phyloP scores from a whole-genome alignment of 495 filamentous ascomycete species.

The Venustampulla echinocandica region DNA sequence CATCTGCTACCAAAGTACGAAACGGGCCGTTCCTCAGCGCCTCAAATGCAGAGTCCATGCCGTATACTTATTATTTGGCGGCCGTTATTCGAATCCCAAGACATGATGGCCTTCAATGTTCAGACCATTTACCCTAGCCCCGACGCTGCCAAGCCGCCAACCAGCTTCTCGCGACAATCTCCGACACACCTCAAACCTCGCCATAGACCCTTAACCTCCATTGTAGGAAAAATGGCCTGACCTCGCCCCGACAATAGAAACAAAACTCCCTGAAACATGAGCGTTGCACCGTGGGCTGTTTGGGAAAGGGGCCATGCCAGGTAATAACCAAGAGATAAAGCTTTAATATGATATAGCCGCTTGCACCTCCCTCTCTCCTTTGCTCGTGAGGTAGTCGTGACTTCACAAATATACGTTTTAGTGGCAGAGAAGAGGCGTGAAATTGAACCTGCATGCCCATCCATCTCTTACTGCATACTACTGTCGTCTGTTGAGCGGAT shows the following conservation, averaged over 20 bases:
- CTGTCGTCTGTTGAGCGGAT: not conserved
- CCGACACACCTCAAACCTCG: slow-evolving; percentile 11
- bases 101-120: too few species aligned
- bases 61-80: too few species aligned
- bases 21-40: not conserved
- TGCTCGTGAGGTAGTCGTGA: not conserved
- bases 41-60: not conserved
- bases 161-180: not conserved
- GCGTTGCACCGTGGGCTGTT: too few species aligned
- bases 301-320: too few species aligned
- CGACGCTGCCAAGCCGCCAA: too few species aligned
- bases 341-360: not conserved
- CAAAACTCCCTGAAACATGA: too few species aligned
- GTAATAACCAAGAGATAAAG: too few species aligned
- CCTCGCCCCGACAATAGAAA: too few species aligned
- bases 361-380: not conserved
- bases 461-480: not conserved
- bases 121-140: too few species aligned
- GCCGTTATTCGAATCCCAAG: too few species aligned
- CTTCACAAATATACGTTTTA: not conserved
- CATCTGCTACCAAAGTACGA: too few species aligned
- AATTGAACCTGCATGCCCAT: not conserved
- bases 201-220: not conserved
- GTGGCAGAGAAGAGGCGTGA: not conserved
- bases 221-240: too few species aligned